Conservation (phyloP, 257 asterid genomes). For the Paulownia fortunei region DNA sequence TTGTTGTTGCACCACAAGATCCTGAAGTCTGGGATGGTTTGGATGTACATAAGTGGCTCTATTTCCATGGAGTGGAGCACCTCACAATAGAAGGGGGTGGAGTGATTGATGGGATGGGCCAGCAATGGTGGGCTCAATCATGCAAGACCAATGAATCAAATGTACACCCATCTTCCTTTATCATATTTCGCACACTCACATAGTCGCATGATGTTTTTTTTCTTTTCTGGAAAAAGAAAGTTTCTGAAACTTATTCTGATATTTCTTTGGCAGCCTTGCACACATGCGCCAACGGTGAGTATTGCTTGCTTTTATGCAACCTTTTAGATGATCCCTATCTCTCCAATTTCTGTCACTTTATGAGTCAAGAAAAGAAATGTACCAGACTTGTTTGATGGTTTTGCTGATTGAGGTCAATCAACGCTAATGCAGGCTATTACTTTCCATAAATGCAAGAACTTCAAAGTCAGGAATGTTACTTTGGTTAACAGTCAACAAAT, state of each 20-base stretch:
- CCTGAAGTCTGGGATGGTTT: conserved; percentile 68
- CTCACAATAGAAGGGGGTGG: conserved; percentile 85
- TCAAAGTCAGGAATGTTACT: conserved; percentile 62
- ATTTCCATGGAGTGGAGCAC: conserved; percentile 64
- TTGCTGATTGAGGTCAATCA: conserved; percentile 1
- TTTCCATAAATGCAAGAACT: conserved; percentile 73
- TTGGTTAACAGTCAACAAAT: conserved; percentile 64
- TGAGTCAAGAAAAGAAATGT: neutral
- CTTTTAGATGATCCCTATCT: neutral
- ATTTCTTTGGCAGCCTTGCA: conserved; percentile 74
- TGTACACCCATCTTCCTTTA: conserved; percentile 44
- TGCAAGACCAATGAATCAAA: conserved; percentile 77
- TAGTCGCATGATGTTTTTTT: conserved; percentile 2
- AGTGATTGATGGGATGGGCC: conserved; percentile 68
- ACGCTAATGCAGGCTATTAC: conserved; percentile 76
- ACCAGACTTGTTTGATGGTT: neutral
- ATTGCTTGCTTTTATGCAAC: neutral
- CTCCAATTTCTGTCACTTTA: neutral
- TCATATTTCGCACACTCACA: neutral
- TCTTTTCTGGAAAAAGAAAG: neutral
- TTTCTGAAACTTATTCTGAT: conserved; percentile 26
- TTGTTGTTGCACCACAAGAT: conserved; percentile 66
- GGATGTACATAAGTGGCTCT: conserved; percentile 75
- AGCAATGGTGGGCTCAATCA: conserved; percentile 87
- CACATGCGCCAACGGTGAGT: conserved; percentile 86